Percentiles rank a stretch among this genome's conserved stretches.
These are phyloP conservation scores for Yamadazyma takamatsuzukensis DNA, from an alignment of 805 yeast species.

Conservation along the genomic window DNA sequence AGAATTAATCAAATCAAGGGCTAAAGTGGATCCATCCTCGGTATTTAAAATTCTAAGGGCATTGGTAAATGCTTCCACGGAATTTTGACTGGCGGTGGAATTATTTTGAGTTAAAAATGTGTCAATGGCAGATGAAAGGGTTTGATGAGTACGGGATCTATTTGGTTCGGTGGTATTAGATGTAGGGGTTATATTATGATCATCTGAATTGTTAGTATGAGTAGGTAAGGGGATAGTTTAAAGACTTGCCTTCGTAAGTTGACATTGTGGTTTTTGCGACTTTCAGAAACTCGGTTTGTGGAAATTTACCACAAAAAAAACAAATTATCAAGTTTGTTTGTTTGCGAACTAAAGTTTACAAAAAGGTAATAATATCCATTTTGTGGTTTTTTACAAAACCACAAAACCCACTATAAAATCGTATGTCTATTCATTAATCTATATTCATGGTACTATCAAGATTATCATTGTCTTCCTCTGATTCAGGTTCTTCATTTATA, in stretches of 20 bases:
- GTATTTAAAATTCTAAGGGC: constrained; percentile 28
- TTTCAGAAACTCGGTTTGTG: neutral
- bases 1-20: constrained; percentile 22
- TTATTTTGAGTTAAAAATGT: constrained; percentile 23
- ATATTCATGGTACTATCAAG: too few relatives aligned
- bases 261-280: constrained; percentile 24
- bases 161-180: constrained; percentile 12
- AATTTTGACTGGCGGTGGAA: neutral
- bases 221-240: constrained; percentile 2
- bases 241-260: constrained; percentile 41
- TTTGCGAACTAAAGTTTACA: neutral
- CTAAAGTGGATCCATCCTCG: constrained; percentile 29
- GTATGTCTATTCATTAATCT: too few relatives aligned
- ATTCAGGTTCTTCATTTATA: constrained; percentile 9
- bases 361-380: constrained; percentile 1
- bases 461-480: too few relatives aligned
- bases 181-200: constrained; percentile 28
- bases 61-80: constrained; percentile 21
- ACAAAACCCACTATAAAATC: too few relatives aligned
- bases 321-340: too few relatives aligned
- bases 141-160: constrained; percentile 26
- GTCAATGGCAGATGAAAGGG: constrained; percentile 27
- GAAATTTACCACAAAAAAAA: neutral
- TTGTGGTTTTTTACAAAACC: too few relatives aligned
- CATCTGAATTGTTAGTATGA: constrained; percentile 25